phyloP scores from a whole-genome alignment of 139 green algal species.

The Tetradesmus lagerheimii region DNA sequence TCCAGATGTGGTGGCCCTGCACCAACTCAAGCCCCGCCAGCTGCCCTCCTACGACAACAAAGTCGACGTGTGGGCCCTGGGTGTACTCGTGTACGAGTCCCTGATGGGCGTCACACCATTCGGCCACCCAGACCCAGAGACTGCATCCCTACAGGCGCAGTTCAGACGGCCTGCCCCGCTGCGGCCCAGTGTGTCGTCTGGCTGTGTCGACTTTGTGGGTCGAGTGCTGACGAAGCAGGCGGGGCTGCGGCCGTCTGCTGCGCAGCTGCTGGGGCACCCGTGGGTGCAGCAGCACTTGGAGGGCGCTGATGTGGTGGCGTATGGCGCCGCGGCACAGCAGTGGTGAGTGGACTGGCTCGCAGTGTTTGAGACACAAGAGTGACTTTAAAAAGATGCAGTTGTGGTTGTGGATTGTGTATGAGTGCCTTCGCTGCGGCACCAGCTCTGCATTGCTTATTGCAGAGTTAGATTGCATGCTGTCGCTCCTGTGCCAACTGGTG shows the following conservation, averaged over 20 bases:
- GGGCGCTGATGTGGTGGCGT: not conserved
- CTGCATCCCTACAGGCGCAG: slow-evolving; percentile 16
- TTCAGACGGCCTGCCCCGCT: slow-evolving; percentile 1
- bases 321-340: not conserved
- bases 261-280: slow-evolving; percentile 60
- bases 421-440: not conserved
- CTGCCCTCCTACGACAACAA: slow-evolving; percentile 74
- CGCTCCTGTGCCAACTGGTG: not conserved
- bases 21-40: slow-evolving; percentile 63
- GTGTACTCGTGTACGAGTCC: slow-evolving; percentile 63
- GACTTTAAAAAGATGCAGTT: too few relatives aligned
- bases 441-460: not conserved
- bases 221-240: slow-evolving; percentile 50
- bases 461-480: not conserved
- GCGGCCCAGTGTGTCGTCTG: slow-evolving; percentile 1
- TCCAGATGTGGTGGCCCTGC: slow-evolving; percentile 60
- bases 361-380: too few relatives aligned
- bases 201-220: slow-evolving; percentile 50
- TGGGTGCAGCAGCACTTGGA: slow-evolving; percentile 49
- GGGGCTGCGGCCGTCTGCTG: slow-evolving; percentile 52
- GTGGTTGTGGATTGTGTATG: not conserved
- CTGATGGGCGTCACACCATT: slow-evolving; percentile 71
- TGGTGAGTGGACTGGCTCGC: slow-evolving; percentile 27
- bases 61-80: slow-evolving; percentile 69
- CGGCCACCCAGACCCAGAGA: not conserved